Base-by-base conservation (phyloP, 371 early-diverging fungal species). In the Cokeromyces recurvatus region DNA sequence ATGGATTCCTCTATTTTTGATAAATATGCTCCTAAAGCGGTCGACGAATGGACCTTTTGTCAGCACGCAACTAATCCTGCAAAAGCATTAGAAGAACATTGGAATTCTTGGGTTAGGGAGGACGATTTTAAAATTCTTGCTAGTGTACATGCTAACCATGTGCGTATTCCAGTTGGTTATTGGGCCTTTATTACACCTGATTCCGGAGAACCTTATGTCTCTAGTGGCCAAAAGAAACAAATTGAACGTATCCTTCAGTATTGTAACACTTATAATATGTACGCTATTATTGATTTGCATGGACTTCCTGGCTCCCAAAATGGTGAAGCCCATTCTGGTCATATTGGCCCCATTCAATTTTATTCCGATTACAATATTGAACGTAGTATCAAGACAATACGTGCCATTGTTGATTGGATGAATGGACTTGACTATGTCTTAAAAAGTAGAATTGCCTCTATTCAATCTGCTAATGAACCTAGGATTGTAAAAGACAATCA, bases 261-360 rank as follows among this genome's bases (percentile, higher is more conserved):
- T 53, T 64, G 64, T 38, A 40, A 49, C 6, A 71, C 67, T 32
- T 71, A 79, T 41, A 62, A 67, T 2, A 57, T 85, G 47, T 69
- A 82, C 2, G 82, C 81, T 19, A 62, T 80, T 38, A 50, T 84
- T n/a, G 84, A 85, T 32, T 47, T 85, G 31, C 84, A 83, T 44
- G 79, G 76, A 7, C 73, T 71, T 0, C 85, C 85, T 6, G 83
- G 85, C 2, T 79, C 79, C 27, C 83, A 78, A 41, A 78, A 78
- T 32, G 79, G 79, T 6, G 63, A 74, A 56, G 68, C 61, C 32
- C 76, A 75, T 32, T 68, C 67, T 16, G 79, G 79, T 15, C 55
- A 43, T n/a, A 44, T 37, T 24, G 56, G 56, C 6, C 17, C 46
- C 1, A 59, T 59, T 20, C 39, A 39, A 2, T 64, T 64, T 22